Evolutionary conservation across 495 filamentous ascomycete genomes (phyloP).

Genomic region (Trichocladium uniseriatum): DNA sequence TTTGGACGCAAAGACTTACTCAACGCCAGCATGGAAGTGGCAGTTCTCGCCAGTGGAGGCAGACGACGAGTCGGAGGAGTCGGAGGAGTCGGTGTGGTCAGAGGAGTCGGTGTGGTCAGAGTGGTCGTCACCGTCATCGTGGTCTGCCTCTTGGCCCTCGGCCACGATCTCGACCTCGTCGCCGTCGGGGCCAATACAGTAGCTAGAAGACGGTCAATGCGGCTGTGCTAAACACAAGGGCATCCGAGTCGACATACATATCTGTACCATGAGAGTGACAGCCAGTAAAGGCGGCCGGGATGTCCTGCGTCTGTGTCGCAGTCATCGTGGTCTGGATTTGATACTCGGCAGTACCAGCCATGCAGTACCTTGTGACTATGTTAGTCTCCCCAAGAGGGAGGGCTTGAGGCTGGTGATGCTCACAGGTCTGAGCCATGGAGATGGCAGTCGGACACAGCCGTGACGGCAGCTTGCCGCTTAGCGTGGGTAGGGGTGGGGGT

Average conservation of each 20-base stretch:
- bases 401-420: background rate
- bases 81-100: background rate
- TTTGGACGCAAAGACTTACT: slow-evolving; percentile 31
- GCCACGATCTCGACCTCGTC: slow-evolving; percentile 18
- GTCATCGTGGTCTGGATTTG: slow-evolving; percentile 10
- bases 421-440: slow-evolving; percentile 6
- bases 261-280: slow-evolving; percentile 18
- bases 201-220: slow-evolving; percentile 7
- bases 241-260: slow-evolving; percentile 3
- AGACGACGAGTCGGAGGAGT: background rate
- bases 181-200: slow-evolving; percentile 41
- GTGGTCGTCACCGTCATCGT: slow-evolving; percentile 17
- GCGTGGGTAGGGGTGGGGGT: background rate
- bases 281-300: slow-evolving; percentile 14
- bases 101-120: slow-evolving; percentile 7
- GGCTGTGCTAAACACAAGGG: background rate
- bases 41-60: slow-evolving; percentile 26
- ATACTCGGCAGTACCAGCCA: slow-evolving; percentile 15
- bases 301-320: slow-evolving; percentile 13
- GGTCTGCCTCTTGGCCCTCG: slow-evolving; percentile 10
- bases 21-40: slow-evolving; percentile 59
- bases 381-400: background rate
- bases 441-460: slow-evolving; percentile 16
- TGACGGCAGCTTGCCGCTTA: slow-evolving; percentile 4
- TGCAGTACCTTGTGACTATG: slow-evolving; percentile 5